A percentile compares a stretch with the other conserved stretches of the same genome.
Evolutionary conservation across 2,329 filamentous ascomycete species (phyloP).

Genomic region (Fusarium illudens): DNA sequence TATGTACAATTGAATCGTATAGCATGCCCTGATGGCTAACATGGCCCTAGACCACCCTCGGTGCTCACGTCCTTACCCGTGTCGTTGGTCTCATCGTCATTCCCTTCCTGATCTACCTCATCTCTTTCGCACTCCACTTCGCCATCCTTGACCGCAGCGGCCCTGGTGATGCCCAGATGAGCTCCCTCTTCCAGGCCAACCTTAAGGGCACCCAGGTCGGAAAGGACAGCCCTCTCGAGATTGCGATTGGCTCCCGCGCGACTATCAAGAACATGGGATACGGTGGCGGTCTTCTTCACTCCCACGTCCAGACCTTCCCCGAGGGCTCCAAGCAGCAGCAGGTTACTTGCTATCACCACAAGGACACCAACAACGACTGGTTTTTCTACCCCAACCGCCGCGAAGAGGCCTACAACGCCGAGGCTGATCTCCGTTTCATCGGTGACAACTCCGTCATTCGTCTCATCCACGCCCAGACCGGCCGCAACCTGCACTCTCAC

Average conservation of each 20-base stretch:
- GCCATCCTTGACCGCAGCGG: constrained; percentile 91
- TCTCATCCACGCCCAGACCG: constrained; percentile 92
- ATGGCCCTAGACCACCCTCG: constrained; percentile 64
- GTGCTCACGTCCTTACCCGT: constrained; percentile 80
- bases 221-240: constrained; percentile 90
- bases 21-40: constrained; percentile 8
- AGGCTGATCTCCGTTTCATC: constrained; percentile 75
- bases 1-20: constrained; percentile 50
- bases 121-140: constrained; percentile 96
- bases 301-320: constrained; percentile 94
- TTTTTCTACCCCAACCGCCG: constrained; percentile 95
- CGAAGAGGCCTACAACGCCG: constrained; percentile 75
- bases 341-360: constrained; percentile 99
- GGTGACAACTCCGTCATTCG: constrained; percentile 81
- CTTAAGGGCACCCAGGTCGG: constrained; percentile 92
- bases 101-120: constrained; percentile 90
- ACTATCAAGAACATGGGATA: constrained; percentile 99
- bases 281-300: constrained; percentile 93
- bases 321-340: constrained; percentile 95
- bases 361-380: constrained; percentile 99
- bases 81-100: constrained; percentile 88
- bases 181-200: constrained; percentile 98
- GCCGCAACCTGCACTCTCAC: constrained; percentile 96
- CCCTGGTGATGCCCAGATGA: constrained; percentile 99
- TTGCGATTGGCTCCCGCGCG: constrained; percentile 86